Conservation (phyloP, 345 rosid genomes). For the Salix exigua region DNA sequence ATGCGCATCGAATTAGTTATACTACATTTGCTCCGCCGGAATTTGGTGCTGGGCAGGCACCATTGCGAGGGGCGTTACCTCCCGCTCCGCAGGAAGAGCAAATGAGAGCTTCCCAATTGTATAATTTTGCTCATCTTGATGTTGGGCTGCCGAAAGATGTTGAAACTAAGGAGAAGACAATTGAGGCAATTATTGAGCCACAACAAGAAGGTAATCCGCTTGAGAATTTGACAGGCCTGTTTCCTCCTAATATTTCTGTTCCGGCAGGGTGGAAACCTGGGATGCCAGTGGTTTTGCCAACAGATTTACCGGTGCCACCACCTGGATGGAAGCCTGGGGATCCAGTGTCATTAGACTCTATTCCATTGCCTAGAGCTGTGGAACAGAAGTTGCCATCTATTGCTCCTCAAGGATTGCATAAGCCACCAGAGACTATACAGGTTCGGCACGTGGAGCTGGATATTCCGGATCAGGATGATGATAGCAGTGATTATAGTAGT, state of each 20-base stretch:
- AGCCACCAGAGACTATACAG: conserved; percentile 65
- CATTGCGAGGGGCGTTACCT: conserved; percentile 90
- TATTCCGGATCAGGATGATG: conserved; percentile 62
- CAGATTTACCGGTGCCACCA: conserved; percentile 65
- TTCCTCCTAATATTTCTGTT: conserved; percentile 58
- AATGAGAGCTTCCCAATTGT: conserved; percentile 90
- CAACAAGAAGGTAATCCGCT: conserved; percentile 35
- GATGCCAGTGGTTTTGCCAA: conserved; percentile 83
- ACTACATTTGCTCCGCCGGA: conserved; percentile 95
- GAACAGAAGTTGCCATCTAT: conserved; percentile 47
- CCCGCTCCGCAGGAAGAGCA: conserved; percentile 99
- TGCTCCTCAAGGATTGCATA: conserved; percentile 53
- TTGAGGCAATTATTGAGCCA: conserved; percentile 72
- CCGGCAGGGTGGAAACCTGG: conserved; percentile 96
- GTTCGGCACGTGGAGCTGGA: conserved; percentile 86
- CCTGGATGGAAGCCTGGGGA: conserved; percentile 98
- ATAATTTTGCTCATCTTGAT: conserved; percentile 74
- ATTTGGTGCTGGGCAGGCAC: conserved; percentile 81
- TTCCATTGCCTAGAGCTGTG: conserved; percentile 42
- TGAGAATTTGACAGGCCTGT: conserved; percentile 46
- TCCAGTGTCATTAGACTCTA: conserved; percentile 62
- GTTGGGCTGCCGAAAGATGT: conserved; percentile 69
- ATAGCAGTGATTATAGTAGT: conserved; percentile 59
- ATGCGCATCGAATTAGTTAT: conserved; percentile 87
- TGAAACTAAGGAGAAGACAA: conserved; percentile 49